Base-by-base conservation (phyloP, 208 protist genomes). In the Crithidia fasciculata region DNA sequence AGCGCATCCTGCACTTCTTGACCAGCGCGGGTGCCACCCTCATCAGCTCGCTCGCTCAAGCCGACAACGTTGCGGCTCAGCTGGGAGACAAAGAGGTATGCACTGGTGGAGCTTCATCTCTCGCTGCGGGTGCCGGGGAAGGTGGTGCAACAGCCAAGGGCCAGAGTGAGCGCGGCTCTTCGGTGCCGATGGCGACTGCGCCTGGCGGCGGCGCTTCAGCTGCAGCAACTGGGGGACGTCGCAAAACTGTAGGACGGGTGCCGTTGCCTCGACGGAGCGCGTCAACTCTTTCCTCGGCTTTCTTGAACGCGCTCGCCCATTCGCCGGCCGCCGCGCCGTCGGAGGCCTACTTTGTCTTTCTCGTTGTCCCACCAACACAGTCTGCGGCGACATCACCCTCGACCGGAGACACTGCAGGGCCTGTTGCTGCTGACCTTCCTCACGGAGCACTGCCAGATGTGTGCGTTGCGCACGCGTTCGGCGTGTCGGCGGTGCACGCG, bases 391-490 rank as follows among this genome's bases (percentile, higher is more conserved):
- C n/a, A 3, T 55, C 62, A 18, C 53, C 61, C 18, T 13, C 56
- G 18, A 10, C 10, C 0, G 8, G 65, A 8, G 41, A 40, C 50
- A 45, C 55, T 16, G 16, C 0, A 18, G 53, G 5, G 10, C n/a
- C 36, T n/a, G 28, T 28, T 28, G 18, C 37, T 5, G n/a, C 41
- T 45, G 52, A n/a, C 4, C 39, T 36, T 8, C 39, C 54, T 28
- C 50, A 41, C 36, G 16, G 28, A 28, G 28, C 28, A 28, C 28
- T 78, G 16, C 54, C 72, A 4, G 78, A 78, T 13, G 78, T 83
- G 49, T 71, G 59, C 40, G 53, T 86, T 3, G 85, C 85, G 3
- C 85, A 90, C 74, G 82, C 82, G 7, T 59, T 87, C n/a, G 85
- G 85, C 6, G 69, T 90, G 19, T 81, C 82, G 19, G 79, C 80